phyloP scores from a whole-genome alignment of 441 rosid species.

The Syzygium syzygioides region DNA sequence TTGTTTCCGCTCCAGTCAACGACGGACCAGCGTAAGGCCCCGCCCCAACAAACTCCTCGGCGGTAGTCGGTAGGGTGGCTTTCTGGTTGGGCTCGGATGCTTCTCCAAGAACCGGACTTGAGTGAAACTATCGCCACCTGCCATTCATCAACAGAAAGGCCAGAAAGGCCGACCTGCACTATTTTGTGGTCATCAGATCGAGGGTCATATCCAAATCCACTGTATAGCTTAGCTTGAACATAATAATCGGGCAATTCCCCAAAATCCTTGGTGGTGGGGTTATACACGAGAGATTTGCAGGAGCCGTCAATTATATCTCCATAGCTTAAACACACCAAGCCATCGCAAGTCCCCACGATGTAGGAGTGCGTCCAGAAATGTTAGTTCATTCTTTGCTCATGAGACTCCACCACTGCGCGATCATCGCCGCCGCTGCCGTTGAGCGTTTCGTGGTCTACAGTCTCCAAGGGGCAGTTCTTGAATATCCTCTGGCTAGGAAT shows the following conservation, averaged over 20 bases:
- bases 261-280: background rate
- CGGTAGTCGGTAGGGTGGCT: rapidly evolving
- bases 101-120: background rate
- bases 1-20: background rate
- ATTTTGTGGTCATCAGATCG: background rate
- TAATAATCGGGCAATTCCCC: background rate
- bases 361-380: background rate
- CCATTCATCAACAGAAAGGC: background rate
- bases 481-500: background rate
- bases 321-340: background rate
- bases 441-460: background rate
- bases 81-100: background rate
- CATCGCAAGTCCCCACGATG: background rate
- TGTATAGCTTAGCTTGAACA: background rate
- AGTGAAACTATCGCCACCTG: background rate
- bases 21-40: background rate
- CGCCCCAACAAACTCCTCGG: background rate
- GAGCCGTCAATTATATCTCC: background rate
- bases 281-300: background rate
- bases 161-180: background rate
- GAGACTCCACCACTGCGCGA: background rate
- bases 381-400: background rate
- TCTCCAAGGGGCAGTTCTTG: rapidly evolving
- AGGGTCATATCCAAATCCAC: background rate
- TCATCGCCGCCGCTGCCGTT: rapidly evolving